Conservation (phyloP, 495 filamentous ascomycete genomes). For the Entonaema liquescens region DNA sequence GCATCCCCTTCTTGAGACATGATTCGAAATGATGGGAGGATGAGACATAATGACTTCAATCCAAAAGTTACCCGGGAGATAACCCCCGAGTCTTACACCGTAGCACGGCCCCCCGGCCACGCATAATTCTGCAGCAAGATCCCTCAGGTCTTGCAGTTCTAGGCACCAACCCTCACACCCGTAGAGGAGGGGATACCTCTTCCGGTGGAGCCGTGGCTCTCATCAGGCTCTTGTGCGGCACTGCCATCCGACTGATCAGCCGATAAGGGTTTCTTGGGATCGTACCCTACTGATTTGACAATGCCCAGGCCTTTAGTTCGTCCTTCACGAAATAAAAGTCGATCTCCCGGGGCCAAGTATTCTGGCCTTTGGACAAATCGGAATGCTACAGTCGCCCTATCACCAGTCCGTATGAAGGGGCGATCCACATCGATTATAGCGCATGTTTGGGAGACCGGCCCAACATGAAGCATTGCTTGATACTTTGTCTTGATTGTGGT, state of each 20-base stretch:
- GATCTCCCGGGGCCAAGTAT: constrained; percentile 86
- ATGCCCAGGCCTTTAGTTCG: constrained; percentile 95
- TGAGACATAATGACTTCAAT: neutral
- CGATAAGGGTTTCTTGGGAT: constrained; percentile 60
- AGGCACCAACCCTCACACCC: constrained; percentile 19
- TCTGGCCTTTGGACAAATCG: constrained; percentile 96
- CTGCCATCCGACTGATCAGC: constrained; percentile 39
- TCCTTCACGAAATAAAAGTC: constrained; percentile 92
- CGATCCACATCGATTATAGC: constrained; percentile 97
- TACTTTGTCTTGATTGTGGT: constrained; percentile 99
- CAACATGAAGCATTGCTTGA: constrained; percentile 98
- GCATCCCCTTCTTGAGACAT: neutral
- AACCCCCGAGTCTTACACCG: neutral
- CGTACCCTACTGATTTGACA: constrained; percentile 91
- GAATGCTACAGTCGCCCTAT: constrained; percentile 91
- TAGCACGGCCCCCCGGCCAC: neutral
- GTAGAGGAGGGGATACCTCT: constrained; percentile 19
- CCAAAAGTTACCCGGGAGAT: neutral
- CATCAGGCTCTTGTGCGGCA: constrained; percentile 21
- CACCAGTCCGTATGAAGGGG: constrained; percentile 93
- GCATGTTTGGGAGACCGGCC: constrained; percentile 93
- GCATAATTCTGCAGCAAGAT: neutral
- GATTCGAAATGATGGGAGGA: neutral
- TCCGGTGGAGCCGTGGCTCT: constrained; percentile 23
- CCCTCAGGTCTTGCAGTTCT: neutral